Evolutionary conservation across 139 green algal species (phyloP).

Genomic region (Yamagishiella unicocca): DNA sequence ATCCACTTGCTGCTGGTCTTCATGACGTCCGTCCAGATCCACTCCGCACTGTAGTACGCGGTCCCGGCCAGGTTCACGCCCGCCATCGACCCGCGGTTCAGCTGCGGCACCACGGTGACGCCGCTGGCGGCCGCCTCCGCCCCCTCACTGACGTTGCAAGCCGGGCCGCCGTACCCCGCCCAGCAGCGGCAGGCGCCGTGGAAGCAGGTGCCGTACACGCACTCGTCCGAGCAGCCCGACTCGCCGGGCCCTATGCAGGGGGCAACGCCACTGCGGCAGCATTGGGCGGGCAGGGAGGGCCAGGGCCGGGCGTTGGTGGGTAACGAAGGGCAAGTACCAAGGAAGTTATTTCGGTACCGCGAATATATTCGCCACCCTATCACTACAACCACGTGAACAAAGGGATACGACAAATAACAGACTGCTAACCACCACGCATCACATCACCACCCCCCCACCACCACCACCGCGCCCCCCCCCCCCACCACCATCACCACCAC

Average conservation of each 20-base stretch:
- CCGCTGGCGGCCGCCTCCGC: background rate
- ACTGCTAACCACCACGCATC: no score
- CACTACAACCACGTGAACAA: no score
- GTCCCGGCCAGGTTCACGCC: constrained; percentile 25
- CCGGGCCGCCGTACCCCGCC: constrained; percentile 25
- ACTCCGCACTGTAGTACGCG: constrained; percentile 42
- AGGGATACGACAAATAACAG: no score
- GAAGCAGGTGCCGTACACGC: constrained; percentile 47
- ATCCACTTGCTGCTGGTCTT: constrained; percentile 46
- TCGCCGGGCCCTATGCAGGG: constrained; percentile 44
- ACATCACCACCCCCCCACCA: no score
- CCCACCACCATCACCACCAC: no score
- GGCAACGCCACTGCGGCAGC: no score
- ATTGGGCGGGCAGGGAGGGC: no score
- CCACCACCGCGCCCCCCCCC: no score
- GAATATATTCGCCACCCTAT: no score
- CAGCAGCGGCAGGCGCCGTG: constrained; percentile 50
- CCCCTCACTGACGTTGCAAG: constrained; percentile 1
- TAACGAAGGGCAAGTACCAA: no score
- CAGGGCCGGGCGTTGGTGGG: no score
- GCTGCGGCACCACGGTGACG: background rate
- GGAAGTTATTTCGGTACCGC: no score
- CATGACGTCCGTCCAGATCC: constrained; percentile 49
- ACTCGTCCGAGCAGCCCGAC: constrained; percentile 33
- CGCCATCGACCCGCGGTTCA: constrained; percentile 36